Base-by-base conservation (phyloP, 305 asterid species). In the Andrographis paniculata region DNA sequence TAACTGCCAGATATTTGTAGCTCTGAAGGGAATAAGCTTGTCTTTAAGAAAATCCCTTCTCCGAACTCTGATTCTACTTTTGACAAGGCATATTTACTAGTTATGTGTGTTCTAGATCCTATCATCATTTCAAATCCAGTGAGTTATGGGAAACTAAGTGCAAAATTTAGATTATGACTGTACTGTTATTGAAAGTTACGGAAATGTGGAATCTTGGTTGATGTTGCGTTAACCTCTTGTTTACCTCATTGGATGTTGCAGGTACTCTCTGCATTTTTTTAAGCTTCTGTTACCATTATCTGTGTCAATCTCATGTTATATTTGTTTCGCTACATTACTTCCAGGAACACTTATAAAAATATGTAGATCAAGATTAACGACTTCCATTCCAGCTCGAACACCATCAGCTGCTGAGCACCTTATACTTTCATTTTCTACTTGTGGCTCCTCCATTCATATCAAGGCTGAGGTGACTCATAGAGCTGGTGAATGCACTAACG, bases 391-490 rank as follows among this genome's bases (percentile, higher is more conserved):
- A 56, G 59, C 62, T 64, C 53, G 36, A 37, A 30, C 55, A 24
- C 55, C 67, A 19, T 43, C 77, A 67, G 75, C 73, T 67, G 73
- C 69, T 50, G 54, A 60, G 62, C 58, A 45, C 14, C 36, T 53
- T 47, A 53, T 62, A 58, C 65, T 40, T 55, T 39, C 52, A 33
- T 55, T 28, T 64, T 49, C 48, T 59, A 13, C 50, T 53, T 59
- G 61, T 69, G 75, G 70, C 81, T 75, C 80, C 80, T 79, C 84
- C 76, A 65, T 67, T 59, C 81, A 65, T 77, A 79, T 70, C 73
- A 77, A 77, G 85, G 85, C 83, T 60, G 87, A 79, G 94, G 89
- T 79, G 84, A 79, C 76, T 63, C 66, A 46, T 63, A 51, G 76
- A 61, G 63, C 69, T 44, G 68, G 64, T 74, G 74, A 55, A 63